These are phyloP conservation scores for Achlya hypogyna DNA, from an alignment of 352 stramenopile genomes.

Conservation along the genomic window DNA sequence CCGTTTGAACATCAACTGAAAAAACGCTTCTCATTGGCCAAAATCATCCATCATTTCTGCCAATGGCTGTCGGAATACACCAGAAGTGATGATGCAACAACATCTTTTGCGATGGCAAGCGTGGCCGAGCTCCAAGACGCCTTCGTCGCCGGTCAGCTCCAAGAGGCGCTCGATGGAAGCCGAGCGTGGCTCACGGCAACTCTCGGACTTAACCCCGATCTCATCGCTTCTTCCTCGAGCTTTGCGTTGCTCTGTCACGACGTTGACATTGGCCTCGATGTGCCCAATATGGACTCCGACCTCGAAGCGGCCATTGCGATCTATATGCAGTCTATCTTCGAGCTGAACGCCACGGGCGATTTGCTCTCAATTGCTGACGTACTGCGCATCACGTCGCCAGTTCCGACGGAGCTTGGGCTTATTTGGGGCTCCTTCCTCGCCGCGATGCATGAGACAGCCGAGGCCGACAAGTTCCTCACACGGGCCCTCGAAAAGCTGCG, in stretches of 20 bases:
- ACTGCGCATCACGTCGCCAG: conserved; percentile 9
- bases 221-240: conserved; percentile 3
- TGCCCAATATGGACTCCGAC: not conserved
- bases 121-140: not conserved
- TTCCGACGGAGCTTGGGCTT: conserved; percentile 11
- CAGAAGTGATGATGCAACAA: not conserved
- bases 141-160: conserved; percentile 2
- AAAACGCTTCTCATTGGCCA: no score
- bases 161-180: not conserved
- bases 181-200: conserved; percentile 6
- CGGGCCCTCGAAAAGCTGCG: conserved; percentile 2
- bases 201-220: conserved; percentile 1
- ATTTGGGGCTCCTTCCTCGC: conserved; percentile 16
- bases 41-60: not conserved
- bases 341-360: conserved; percentile 6
- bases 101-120: not conserved
- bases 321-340: conserved; percentile 19
- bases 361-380: conserved; percentile 6
- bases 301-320: conserved; percentile 1
- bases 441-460: not conserved
- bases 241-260: not conserved
- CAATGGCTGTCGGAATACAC: not conserved
- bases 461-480: not conserved
- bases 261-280: not conserved
- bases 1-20: no score